A percentile compares a stretch with the other conserved stretches of the same genome.
Conservation (phyloP, 441 rosid species). For the Rhodomyrtus psidioides region DNA sequence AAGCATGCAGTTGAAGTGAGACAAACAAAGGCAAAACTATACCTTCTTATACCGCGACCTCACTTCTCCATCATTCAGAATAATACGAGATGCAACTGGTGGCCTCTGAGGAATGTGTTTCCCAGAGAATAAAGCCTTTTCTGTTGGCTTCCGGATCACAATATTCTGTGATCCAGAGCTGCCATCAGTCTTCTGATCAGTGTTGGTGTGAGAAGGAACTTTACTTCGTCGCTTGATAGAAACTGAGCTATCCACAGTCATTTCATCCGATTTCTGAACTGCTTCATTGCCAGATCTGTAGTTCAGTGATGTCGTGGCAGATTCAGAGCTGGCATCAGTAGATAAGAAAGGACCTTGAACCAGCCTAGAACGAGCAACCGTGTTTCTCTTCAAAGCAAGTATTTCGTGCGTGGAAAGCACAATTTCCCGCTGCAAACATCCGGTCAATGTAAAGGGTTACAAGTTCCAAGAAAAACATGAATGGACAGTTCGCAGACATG, state of each 20-base stretch:
- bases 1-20: background rate
- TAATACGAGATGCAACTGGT: constrained; percentile 46
- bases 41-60: constrained; percentile 65
- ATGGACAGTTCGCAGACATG: background rate
- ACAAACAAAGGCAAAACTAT: constrained; percentile 1
- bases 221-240: constrained; percentile 50
- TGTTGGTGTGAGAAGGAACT: constrained; percentile 42
- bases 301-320: constrained; percentile 87
- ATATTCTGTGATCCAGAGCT: constrained; percentile 57
- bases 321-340: constrained; percentile 76
- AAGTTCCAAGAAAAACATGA: background rate
- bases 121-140: constrained; percentile 51
- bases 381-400: constrained; percentile 72
- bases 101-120: constrained; percentile 76
- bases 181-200: constrained; percentile 71
- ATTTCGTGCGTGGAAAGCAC: constrained; percentile 70
- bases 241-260: constrained; percentile 74
- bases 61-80: constrained; percentile 60
- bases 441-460: background rate
- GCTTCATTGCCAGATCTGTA: constrained; percentile 64
- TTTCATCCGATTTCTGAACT: constrained; percentile 82
- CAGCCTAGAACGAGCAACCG: constrained; percentile 42
- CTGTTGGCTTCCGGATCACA: constrained; percentile 33
- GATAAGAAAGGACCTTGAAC: constrained; percentile 41
- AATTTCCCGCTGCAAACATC: constrained; percentile 68